phyloP scores from a whole-genome alignment of 805 yeast species.

The Zygoascus ofunaensis region DNA sequence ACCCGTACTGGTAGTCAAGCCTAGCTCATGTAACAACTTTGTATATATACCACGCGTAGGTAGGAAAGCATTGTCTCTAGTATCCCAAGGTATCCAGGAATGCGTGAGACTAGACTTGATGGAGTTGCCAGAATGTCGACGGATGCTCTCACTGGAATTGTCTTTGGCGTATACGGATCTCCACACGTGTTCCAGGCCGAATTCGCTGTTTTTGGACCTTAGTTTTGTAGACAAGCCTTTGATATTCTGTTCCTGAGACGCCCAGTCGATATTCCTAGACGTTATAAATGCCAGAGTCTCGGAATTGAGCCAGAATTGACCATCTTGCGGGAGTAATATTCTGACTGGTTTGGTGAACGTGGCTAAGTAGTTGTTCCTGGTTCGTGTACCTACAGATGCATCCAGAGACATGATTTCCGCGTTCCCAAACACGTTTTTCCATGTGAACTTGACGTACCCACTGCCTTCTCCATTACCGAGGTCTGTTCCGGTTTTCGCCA shows the following conservation, averaged over 20 bases:
- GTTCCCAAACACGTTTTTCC: conserved; percentile 55
- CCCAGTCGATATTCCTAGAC: conserved; percentile 44
- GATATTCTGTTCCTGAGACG: conserved; percentile 44
- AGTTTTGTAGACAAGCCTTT: conserved; percentile 37
- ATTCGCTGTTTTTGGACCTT: conserved; percentile 29
- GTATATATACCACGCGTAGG: conserved; percentile 40
- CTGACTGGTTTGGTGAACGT: conserved; percentile 45
- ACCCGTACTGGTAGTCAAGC: not conserved
- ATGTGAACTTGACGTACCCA: conserved; percentile 74
- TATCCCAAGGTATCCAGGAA: conserved; percentile 33
- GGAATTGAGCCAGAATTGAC: conserved; percentile 36
- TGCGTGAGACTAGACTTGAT: conserved; percentile 47
- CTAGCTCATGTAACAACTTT: conserved; percentile 39
- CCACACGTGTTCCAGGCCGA: conserved; percentile 54
- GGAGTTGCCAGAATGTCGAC: conserved; percentile 22
- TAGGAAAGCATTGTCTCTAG: conserved; percentile 36
- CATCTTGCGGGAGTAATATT: conserved; percentile 40
- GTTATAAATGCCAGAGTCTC: conserved; percentile 34
- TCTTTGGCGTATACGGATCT: conserved; percentile 42
- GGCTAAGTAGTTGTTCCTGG: conserved; percentile 44
- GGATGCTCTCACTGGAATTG: conserved; percentile 45
- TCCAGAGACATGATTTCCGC: conserved; percentile 53
- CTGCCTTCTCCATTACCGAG: conserved; percentile 96
- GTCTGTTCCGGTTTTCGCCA: conserved; percentile 89
- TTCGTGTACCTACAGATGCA: conserved; percentile 52